Conservation (phyloP, 805 yeast genomes). For the Candida golubevii region DNA sequence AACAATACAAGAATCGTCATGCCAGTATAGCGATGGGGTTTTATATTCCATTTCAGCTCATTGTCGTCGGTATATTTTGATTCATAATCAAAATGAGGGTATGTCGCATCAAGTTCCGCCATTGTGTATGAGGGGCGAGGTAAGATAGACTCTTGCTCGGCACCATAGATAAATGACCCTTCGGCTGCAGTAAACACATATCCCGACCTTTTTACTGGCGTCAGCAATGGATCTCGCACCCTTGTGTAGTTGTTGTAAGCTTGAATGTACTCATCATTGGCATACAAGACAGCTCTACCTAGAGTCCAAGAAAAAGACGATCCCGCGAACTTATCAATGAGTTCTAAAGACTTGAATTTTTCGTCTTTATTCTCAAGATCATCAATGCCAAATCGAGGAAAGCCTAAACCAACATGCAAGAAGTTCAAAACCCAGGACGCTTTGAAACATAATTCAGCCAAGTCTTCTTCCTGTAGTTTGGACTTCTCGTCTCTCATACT, state of each 20-base stretch:
- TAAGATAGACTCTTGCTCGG: slow-evolving; percentile 41
- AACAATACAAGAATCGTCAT: slow-evolving; percentile 26
- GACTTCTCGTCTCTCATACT: slow-evolving; percentile 19
- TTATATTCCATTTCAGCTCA: slow-evolving; percentile 41
- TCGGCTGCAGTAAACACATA: slow-evolving; percentile 47
- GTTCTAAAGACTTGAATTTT: slow-evolving; percentile 35
- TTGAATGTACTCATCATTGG: slow-evolving; percentile 48
- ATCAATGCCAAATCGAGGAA: slow-evolving; percentile 49
- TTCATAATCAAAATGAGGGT: slow-evolving; percentile 29
- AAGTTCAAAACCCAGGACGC: slow-evolving; percentile 56
- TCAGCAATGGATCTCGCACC: slow-evolving; percentile 14
- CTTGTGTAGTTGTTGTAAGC: slow-evolving; percentile 35
- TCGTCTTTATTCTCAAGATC: slow-evolving; percentile 18
- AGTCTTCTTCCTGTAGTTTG: slow-evolving; percentile 40
- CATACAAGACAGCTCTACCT: slow-evolving; percentile 60
- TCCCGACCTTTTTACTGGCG: slow-evolving; percentile 34
- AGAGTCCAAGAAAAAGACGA: slow-evolving; percentile 52
- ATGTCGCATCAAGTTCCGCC: slow-evolving; percentile 15
- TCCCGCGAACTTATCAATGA: slow-evolving; percentile 41
- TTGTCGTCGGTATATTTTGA: slow-evolving; percentile 22
- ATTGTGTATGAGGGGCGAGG: slow-evolving; percentile 40
- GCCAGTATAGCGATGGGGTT: slow-evolving; percentile 42
- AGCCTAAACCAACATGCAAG: slow-evolving; percentile 57
- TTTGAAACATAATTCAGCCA: slow-evolving; percentile 56
- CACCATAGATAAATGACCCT: slow-evolving; percentile 47